phyloP scores from a whole-genome alignment of 2,329 filamentous ascomycete species.

The Ceratocystis destructans region DNA sequence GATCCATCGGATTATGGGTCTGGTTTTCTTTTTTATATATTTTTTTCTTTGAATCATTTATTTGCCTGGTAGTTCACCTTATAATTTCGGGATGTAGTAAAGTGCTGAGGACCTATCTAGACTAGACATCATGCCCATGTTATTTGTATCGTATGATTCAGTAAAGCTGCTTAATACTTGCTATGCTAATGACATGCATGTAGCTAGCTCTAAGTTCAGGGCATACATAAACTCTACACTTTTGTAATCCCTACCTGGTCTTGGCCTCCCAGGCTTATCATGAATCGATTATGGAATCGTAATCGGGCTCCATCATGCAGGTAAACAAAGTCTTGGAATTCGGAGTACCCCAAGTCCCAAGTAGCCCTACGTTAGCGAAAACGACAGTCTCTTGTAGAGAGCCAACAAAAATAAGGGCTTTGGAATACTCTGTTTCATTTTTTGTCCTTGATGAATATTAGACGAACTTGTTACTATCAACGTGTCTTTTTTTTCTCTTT shows the following conservation, averaged over 20 bases:
- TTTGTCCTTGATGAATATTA: too few species aligned
- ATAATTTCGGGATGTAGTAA: background rate
- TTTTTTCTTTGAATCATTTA: background rate
- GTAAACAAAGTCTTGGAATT: background rate
- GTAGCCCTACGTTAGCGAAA: background rate
- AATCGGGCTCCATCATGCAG: background rate
- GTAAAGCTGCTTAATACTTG: background rate
- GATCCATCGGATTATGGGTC: background rate
- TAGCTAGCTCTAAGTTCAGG: too few species aligned
- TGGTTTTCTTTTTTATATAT: background rate
- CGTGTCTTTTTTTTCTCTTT: too few species aligned
- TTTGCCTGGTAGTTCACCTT: background rate
- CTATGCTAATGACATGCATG: too few species aligned
- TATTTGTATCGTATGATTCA: background rate
- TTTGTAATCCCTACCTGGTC: too few species aligned
- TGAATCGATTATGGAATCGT: background rate
- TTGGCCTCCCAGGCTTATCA: background rate
- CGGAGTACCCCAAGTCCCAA: background rate
- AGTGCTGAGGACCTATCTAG: background rate
- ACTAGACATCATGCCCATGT: background rate
- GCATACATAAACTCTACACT: too few species aligned
- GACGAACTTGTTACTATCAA: too few species aligned
- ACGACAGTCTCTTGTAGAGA: background rate
- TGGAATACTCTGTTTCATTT: too few species aligned
- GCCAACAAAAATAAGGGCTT: too few species aligned